Percentiles rank a stretch among this genome's conserved stretches.
phyloP scores from a whole-genome alignment of 2,329 filamentous ascomycete species.

The Fusarium lyarnte region DNA sequence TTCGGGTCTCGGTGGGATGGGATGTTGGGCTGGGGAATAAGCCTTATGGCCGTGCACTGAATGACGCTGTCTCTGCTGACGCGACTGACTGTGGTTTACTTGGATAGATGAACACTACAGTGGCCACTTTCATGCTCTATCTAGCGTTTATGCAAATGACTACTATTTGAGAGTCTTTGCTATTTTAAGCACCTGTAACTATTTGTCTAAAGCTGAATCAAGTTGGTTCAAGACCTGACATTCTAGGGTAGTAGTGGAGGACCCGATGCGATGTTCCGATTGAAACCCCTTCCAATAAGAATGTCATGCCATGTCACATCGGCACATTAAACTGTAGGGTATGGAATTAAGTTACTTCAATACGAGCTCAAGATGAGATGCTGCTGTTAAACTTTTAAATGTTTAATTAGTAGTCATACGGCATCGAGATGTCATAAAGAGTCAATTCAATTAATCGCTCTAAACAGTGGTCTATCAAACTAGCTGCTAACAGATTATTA shows the following conservation, averaged over 20 bases:
- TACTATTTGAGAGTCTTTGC: no score
- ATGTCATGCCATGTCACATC: background rate
- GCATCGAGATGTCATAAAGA: fast-evolving
- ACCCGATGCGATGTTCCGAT: background rate
- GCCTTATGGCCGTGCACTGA: background rate
- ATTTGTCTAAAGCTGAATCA: fast-evolving
- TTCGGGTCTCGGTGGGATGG: background rate
- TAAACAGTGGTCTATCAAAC: fast-evolving
- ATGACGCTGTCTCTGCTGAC: background rate
- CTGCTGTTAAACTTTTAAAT: background rate
- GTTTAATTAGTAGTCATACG: no score
- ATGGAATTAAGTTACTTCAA: background rate
- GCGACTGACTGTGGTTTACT: background rate
- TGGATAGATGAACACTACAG: fast-evolving
- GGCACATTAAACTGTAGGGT: background rate
- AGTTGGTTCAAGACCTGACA: no score
- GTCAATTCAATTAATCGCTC: fast-evolving
- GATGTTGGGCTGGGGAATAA: background rate
- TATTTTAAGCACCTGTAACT: background rate
- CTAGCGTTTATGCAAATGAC: background rate
- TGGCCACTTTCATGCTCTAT: background rate
- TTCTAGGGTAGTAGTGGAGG: background rate
- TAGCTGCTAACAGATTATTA: fast-evolving
- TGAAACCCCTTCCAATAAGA: background rate
- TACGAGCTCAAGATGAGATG: background rate